Evolutionary conservation across 2,329 filamentous ascomycete genomes (phyloP).

Genomic region (Penicillium sp.): DNA sequence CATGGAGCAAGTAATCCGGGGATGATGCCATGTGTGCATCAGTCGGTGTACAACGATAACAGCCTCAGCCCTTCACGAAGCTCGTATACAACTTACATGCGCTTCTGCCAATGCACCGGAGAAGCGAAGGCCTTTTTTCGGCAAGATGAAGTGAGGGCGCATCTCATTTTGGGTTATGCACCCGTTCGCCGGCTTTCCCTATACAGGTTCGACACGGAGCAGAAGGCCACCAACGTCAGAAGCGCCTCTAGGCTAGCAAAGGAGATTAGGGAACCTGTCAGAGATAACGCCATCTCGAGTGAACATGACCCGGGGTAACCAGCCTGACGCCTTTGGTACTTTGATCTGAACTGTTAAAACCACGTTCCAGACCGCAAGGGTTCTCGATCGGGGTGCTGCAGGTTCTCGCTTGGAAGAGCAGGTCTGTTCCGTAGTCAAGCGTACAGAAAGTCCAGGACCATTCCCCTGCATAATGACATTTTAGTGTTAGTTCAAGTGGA

Average conservation of each 20-base stretch:
- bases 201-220: not conserved
- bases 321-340: not conserved
- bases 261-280: not conserved
- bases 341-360: constrained; percentile 10
- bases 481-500: not conserved
- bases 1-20: not conserved
- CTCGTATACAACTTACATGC: constrained; percentile 5
- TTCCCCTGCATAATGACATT: constrained; percentile 8
- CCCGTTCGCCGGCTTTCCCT: constrained; percentile 1
- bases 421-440: not conserved
- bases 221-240: not conserved
- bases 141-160: not conserved
- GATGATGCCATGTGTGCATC: constrained; percentile 23
- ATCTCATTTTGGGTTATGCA: not conserved
- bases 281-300: not conserved
- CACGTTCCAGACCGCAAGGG: constrained; percentile 24
- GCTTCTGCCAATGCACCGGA: constrained; percentile 5
- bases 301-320: not conserved
- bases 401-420: constrained; percentile 6
- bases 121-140: not conserved
- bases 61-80: constrained; percentile 1
- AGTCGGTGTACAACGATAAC: constrained; percentile 19
- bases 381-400: constrained; percentile 16
- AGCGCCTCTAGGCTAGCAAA: not conserved
- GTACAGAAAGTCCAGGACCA: not conserved